Evolutionary conservation across 768 basidiomycete species (phyloP).

Genomic region (Lactifluus piperatus): DNA sequence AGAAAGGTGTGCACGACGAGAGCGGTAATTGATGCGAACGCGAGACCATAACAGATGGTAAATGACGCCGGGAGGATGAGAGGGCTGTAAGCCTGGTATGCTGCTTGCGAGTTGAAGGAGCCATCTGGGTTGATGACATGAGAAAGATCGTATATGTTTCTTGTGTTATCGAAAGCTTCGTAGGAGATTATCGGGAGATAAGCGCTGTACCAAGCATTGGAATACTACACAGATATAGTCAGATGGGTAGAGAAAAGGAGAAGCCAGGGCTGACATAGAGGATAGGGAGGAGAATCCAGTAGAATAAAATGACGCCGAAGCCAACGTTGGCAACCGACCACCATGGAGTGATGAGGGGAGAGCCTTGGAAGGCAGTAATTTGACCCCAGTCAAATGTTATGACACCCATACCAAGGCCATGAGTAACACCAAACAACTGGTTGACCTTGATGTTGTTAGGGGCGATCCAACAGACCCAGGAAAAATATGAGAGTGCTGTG

Average conservation of each 20-base stretch:
- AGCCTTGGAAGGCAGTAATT: no score
- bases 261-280: no score
- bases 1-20: constrained; percentile 63
- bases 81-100: constrained; percentile 50
- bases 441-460: no score
- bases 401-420: no score
- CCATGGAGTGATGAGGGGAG: no score
- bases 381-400: no score
- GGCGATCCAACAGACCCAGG: no score
- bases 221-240: background rate
- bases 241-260: background rate
- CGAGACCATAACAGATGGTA: constrained; percentile 68
- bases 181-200: constrained; percentile 48
- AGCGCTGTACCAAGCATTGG: constrained; percentile 9
- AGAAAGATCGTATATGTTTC: constrained; percentile 46
- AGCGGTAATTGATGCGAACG: constrained; percentile 73
- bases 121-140: constrained; percentile 44
- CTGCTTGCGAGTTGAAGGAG: constrained; percentile 47
- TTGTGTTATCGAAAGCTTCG: constrained; percentile 56
- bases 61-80: constrained; percentile 61
- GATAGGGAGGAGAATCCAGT: no score
- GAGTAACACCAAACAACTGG: no score
- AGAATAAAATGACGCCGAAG: no score
- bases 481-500: no score
- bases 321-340: no score